Conservation (phyloP, 768 basidiomycete species). For the Rhodotorula babjevae region DNA sequence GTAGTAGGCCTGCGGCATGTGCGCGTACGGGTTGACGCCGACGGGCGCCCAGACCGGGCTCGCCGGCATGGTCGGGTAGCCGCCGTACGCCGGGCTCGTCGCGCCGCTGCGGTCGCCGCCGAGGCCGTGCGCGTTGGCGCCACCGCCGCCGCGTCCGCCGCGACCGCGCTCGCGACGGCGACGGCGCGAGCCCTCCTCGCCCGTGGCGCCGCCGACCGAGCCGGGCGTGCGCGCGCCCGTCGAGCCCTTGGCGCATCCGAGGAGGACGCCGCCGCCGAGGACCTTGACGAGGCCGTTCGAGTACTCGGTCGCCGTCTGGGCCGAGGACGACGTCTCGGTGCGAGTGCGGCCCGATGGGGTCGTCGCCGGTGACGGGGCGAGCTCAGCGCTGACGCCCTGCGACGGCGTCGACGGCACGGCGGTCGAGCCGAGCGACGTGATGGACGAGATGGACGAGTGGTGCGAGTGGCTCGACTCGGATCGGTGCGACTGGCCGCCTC, state of each 20-base stretch:
- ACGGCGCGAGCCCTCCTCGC: constrained; percentile 1
- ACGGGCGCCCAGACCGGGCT: neutral
- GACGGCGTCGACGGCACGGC: constrained; percentile 23
- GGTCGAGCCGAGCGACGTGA: constrained; percentile 27
- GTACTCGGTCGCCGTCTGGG: constrained; percentile 38
- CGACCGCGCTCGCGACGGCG: constrained; percentile 9
- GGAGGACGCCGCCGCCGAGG: constrained; percentile 42
- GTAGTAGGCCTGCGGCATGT: neutral
- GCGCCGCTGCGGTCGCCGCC: constrained; percentile 3
- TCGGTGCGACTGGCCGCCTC: constrained; percentile 35
- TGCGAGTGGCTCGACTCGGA: constrained; percentile 13
- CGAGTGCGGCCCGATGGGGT: constrained; percentile 11
- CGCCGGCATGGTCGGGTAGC: neutral
- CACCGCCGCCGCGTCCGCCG: neutral
- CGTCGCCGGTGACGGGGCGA: constrained; percentile 7
- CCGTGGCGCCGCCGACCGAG: neutral
- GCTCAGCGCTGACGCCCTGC: neutral
- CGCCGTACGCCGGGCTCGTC: neutral
- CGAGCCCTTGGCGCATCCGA: constrained; percentile 33
- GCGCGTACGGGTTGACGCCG: neutral
- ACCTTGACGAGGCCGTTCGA: constrained; percentile 44
- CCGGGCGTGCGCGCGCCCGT: neutral
- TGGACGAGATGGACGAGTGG: constrained; percentile 25
- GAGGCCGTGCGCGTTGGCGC: neutral
- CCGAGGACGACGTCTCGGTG: constrained; percentile 24